These are phyloP conservation scores for Pyrenochaeta sp. DNA, from an alignment of 2,329 filamentous ascomycete species.

Conservation along the genomic window DNA sequence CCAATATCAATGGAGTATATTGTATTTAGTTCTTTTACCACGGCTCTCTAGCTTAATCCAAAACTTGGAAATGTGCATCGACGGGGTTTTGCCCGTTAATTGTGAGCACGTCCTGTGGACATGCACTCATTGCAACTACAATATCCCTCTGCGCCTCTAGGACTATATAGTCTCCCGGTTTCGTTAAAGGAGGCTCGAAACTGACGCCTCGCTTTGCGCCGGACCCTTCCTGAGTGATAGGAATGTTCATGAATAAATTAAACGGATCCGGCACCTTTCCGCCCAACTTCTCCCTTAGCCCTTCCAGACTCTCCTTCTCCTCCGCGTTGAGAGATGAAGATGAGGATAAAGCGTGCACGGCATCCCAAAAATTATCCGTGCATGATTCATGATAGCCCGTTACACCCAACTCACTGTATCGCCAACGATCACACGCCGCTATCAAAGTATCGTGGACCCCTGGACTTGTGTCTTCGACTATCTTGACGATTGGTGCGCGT, in stretches of 20 bases:
- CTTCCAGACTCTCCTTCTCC: slow-evolving; percentile 28
- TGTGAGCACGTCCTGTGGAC: slow-evolving; percentile 55
- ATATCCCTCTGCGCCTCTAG: slow-evolving; percentile 56
- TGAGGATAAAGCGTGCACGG: slow-evolving; percentile 28
- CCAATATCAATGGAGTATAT: not conserved
- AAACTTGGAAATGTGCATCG: slow-evolving; percentile 54
- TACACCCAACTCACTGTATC: slow-evolving; percentile 45
- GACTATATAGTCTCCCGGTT: slow-evolving; percentile 54
- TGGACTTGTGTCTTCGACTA: slow-evolving; percentile 44
- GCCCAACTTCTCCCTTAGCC: slow-evolving; percentile 32
- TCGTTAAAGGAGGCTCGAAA: slow-evolving; percentile 53
- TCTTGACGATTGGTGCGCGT: slow-evolving; percentile 42
- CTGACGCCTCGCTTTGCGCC: slow-evolving; percentile 42
- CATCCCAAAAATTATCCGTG: slow-evolving; percentile 49
- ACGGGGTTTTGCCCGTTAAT: slow-evolving; percentile 55
- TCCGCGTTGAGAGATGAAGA: slow-evolving; percentile 15
- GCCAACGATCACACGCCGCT: slow-evolving; percentile 48
- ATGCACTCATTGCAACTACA: slow-evolving; percentile 58
- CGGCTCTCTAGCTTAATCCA: slow-evolving; percentile 15
- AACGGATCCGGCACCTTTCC: slow-evolving; percentile 45
- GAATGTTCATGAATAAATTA: slow-evolving; percentile 57
- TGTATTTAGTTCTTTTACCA: not conserved
- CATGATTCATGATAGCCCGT: slow-evolving; percentile 46
- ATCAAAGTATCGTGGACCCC: slow-evolving; percentile 48
- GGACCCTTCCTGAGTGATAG: slow-evolving; percentile 50